Base-by-base conservation (phyloP, 805 yeast species). In the Metschnikowia lachancei region DNA sequence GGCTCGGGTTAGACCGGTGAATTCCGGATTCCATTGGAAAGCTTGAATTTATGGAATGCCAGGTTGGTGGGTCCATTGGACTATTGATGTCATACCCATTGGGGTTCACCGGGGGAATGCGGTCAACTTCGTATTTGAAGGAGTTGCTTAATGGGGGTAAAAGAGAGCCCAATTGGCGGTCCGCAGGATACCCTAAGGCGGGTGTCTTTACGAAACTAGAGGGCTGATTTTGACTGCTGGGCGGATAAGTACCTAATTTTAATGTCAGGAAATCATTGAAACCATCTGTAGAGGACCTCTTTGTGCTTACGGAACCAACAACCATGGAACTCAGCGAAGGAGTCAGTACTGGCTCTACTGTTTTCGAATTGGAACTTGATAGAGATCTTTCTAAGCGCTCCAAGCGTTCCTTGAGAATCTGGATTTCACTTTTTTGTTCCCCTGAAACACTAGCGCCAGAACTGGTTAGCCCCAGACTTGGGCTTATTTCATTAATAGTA, bases 341-440 rank as follows among this genome's bases (percentile, higher is more conserved):
- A 5, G 31, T 24, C 37, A 32, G 28, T 2, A 16, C 4, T 16
- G 20, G 37, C 16, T 32, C 43, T 17, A 9, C 8, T 30, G 17
- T 13, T 28, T 41, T 29, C 26, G 34, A 13, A 18, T 43, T 39
- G 4, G 47, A 39, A 12, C 43, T 22, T n/a, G 39, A 18, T 14
- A 54, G 31, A 2, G 57, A 54, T 28, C 40, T 39, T 32, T 55
- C 58, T 11, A 55, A 53, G 32, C 47, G 50, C 28, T 48, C 54
- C 11, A 55, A 43, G 5, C 58, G 32, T 11, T 51, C 49, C 37
- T 55, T 55, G 33, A 55, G 51, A 35, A 53, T 29, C 26, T 51
- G 55, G 14, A 55, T 46, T 35, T 55, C 58, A 11, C 49, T 42
- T 20, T 43, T 49, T 19, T 45, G 52, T 9, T 14, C 17, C 14